A percentile compares a stretch with the other conserved stretches of the same genome.
phyloP scores from a whole-genome alignment of 192 early-diverging fungal species.

The Coemansia biformis region DNA sequence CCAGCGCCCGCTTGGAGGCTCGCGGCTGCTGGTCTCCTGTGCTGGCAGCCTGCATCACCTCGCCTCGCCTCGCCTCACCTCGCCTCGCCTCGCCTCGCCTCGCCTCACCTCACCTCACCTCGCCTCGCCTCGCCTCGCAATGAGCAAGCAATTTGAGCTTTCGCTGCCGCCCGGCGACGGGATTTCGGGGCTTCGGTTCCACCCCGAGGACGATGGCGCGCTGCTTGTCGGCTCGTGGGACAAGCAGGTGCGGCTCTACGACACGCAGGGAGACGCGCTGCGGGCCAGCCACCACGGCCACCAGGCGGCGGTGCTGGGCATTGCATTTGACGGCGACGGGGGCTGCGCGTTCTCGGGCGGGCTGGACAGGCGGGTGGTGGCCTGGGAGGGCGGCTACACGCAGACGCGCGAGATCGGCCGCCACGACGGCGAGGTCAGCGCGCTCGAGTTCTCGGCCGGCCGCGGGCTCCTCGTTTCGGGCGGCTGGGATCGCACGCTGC shows the following conservation, averaged over 20 bases:
- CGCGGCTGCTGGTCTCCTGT: too few relatives aligned
- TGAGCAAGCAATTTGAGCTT: conserved; percentile 65
- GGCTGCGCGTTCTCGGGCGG: conserved; percentile 67
- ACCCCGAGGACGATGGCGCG: conserved; percentile 56
- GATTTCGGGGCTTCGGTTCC: conserved; percentile 72
- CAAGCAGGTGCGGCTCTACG: conserved; percentile 78
- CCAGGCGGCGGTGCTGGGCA: conserved; percentile 71
- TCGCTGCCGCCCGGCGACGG: conserved; percentile 78
- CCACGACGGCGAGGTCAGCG: conserved; percentile 74
- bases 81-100: too few relatives aligned
- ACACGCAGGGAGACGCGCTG: conserved; percentile 61
- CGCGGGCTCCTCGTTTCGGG: conserved; percentile 70
- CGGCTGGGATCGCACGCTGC: conserved; percentile 86
- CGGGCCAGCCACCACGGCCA: conserved; percentile 54
- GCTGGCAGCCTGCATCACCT: too few relatives aligned
- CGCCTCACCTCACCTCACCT: too few relatives aligned
- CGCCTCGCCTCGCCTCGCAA: too few relatives aligned
- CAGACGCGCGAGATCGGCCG: conserved; percentile 60
- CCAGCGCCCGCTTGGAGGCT: too few relatives aligned
- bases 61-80: too few relatives aligned
- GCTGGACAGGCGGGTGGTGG: conserved; percentile 62
- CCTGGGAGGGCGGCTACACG: conserved; percentile 62
- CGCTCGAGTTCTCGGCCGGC: conserved; percentile 56
- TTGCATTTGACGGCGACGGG: conserved; percentile 58
- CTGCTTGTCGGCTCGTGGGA: conserved; percentile 91